Evolutionary conservation across 345 rosid genomes (phyloP).

Genomic region (Citrus maxima): DNA sequence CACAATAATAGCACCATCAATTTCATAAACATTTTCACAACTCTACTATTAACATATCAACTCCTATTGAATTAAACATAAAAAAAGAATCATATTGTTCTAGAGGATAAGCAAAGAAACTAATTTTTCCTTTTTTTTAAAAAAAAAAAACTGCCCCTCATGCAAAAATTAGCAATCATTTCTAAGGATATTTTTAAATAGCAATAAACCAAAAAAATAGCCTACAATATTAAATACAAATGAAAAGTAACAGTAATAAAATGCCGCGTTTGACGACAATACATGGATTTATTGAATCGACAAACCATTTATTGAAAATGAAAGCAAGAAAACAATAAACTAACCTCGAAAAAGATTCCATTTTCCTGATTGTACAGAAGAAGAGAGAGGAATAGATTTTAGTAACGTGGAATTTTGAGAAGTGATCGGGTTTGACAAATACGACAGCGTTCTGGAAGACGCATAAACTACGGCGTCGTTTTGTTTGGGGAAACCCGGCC

Average conservation of each 20-base stretch:
- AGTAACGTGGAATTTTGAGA: conserved; percentile 3
- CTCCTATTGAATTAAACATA: background rate
- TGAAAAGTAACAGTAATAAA: background rate
- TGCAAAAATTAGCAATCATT: background rate
- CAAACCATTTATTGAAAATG: background rate
- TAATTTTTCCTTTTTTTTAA: too few relatives aligned
- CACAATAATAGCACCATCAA: conserved; percentile 10
- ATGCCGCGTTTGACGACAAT: background rate
- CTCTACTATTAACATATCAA: too few relatives aligned
- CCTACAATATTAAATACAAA: background rate
- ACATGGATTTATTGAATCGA: background rate
- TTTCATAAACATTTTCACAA: background rate
- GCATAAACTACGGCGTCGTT: conserved; percentile 30
- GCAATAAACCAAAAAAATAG: background rate
- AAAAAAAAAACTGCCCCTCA: too few relatives aligned
- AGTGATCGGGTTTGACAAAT: background rate
- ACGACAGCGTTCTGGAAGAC: conserved; percentile 24
- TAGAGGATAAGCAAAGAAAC: background rate
- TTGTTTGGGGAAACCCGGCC: conserved; percentile 4
- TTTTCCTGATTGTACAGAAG: conserved; percentile 15
- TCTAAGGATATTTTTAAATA: background rate
- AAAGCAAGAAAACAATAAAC: background rate
- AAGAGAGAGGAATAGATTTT: conserved; percentile 21
- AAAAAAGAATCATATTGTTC: background rate
- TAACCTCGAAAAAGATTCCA: conserved; percentile 43